Base-by-base conservation (phyloP, 1,284 basidiomycete species). In the Papiliotrema fonsecae region DNA sequence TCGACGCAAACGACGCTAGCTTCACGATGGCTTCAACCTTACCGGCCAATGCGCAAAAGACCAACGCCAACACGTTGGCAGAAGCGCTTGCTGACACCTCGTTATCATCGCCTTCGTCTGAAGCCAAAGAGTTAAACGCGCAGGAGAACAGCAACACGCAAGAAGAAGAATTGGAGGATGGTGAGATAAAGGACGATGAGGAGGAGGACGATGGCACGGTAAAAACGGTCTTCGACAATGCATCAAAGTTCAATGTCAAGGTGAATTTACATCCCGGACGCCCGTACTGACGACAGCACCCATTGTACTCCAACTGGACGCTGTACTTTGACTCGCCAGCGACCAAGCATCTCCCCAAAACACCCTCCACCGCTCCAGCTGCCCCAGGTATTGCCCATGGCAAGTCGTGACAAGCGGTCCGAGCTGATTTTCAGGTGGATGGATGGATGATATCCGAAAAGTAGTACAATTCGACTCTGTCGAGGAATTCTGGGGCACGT, bases 401-500 rank as follows among this genome's bases (percentile, higher is more conserved):
- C 56, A 30, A 51, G 58, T 52, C 19, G 21, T 24, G 27, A 18
- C 26, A 26, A 22, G 16, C 13, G 13, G 22, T 14, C 37, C 37
- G 52, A 42, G 57, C 32, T 26, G 39, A 41, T 27, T 22, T n/a
- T 24, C 84, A 21, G 82, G 84, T 63, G 87, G 87, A 31, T 97
- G 93, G 93, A 93, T 96, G 86, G 92, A 96, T 63, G 89, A 94
- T 67, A 93, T 97, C 68, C 90, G 92, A 67, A 85, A 87, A 54
- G 89, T 97, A 49, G 90, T 96, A 66, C 84, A 80, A 56, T 93
- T 97, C 67, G 87, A 93, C 69, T 89, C 86, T 55, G 91, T 97
- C 24, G 92, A 97, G 75, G 92, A 96, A 73, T 97, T 97, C 75
- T 97, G 93, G 93, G 91, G 92, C 84, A 76, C 97, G 55, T 96